Conservation (phyloP, 1,284 basidiomycete species). For the Coriolopsis trogii region DNA sequence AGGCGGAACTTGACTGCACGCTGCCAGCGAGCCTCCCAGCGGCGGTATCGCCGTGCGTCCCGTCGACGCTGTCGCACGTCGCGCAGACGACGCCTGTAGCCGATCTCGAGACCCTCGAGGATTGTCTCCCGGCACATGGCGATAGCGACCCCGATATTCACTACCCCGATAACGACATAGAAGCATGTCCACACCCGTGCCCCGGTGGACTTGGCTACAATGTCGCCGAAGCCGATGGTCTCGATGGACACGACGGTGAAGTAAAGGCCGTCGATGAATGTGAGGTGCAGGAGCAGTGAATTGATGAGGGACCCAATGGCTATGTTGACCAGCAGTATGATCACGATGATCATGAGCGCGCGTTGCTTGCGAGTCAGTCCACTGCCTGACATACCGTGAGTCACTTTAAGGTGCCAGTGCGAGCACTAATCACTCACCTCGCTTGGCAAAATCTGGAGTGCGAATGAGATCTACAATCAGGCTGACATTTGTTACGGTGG, state of each 20-base stretch:
- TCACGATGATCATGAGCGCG: slow-evolving; percentile 76
- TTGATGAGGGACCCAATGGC: slow-evolving; percentile 68
- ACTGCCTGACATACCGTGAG: slow-evolving; percentile 44
- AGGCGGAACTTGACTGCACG: slow-evolving; percentile 62
- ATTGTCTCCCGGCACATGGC: slow-evolving; percentile 71
- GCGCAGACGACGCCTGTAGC: slow-evolving; percentile 56
- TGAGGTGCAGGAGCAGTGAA: slow-evolving; percentile 58
- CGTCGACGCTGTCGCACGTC: slow-evolving; percentile 43
- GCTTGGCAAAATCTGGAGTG: slow-evolving; percentile 67
- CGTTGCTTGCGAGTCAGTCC: slow-evolving; percentile 83
- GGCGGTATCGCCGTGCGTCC: slow-evolving; percentile 40
- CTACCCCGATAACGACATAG: slow-evolving; percentile 62
- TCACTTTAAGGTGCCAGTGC: neutral
- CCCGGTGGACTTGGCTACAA: slow-evolving; percentile 51
- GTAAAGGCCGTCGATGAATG: slow-evolving; percentile 72
- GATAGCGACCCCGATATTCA: slow-evolving; percentile 68
- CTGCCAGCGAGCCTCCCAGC: slow-evolving; percentile 53
- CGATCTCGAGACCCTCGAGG: slow-evolving; percentile 66
- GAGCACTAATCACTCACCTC: slow-evolving; percentile 50
- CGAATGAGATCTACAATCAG: slow-evolving; percentile 63
- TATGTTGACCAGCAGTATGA: slow-evolving; percentile 73
- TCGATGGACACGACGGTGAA: slow-evolving; percentile 74
- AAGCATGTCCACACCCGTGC: slow-evolving; percentile 59
- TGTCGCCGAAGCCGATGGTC: slow-evolving; percentile 84
- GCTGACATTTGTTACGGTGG: slow-evolving; percentile 69